Evolutionary conservation across 2,329 filamentous ascomycete genomes (phyloP).

Genomic region (Ceratocystis albifundus): DNA sequence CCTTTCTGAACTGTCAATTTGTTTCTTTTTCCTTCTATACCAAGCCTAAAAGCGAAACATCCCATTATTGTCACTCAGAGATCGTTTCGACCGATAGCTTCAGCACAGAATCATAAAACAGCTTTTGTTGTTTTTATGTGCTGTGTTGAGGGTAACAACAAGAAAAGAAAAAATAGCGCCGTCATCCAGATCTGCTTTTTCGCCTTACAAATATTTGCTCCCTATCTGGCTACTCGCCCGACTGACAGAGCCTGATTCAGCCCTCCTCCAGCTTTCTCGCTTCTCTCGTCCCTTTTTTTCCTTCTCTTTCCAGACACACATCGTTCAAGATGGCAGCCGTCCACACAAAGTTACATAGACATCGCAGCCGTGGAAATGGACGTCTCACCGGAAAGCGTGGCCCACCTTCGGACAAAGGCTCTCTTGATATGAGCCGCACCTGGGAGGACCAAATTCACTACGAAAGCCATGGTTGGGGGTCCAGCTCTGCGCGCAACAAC

Average conservation of each 20-base stretch:
- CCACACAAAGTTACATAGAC: conserved; percentile 25
- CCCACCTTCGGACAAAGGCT: conserved; percentile 48
- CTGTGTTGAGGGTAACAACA: background rate
- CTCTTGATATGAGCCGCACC: conserved; percentile 48
- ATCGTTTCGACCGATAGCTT: background rate
- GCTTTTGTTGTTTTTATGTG: conserved; percentile 10
- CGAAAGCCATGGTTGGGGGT: conserved; percentile 30
- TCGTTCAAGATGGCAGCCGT: conserved; percentile 26
- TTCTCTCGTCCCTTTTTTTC: conserved; percentile 23
- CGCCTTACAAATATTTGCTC: background rate
- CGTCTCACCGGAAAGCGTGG: conserved; percentile 44
- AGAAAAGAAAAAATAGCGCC: background rate
- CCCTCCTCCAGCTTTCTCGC: background rate
- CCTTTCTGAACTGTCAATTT: conserved; percentile 9
- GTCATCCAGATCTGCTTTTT: background rate
- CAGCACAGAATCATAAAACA: conserved; percentile 9
- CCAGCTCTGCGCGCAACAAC: conserved; percentile 32
- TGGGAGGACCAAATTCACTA: conserved; percentile 44
- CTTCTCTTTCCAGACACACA: conserved; percentile 24
- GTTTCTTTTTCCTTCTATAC: conserved; percentile 1
- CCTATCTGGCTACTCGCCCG: background rate
- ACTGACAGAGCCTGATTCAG: background rate
- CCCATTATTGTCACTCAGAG: background rate
- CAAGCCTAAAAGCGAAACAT: conserved; percentile 8
- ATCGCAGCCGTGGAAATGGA: conserved; percentile 23